A percentile compares a stretch with the other conserved stretches of the same genome.
phyloP scores from a whole-genome alignment of 202 grass and related monocot species.

The Brachypodium distachyon region DNA sequence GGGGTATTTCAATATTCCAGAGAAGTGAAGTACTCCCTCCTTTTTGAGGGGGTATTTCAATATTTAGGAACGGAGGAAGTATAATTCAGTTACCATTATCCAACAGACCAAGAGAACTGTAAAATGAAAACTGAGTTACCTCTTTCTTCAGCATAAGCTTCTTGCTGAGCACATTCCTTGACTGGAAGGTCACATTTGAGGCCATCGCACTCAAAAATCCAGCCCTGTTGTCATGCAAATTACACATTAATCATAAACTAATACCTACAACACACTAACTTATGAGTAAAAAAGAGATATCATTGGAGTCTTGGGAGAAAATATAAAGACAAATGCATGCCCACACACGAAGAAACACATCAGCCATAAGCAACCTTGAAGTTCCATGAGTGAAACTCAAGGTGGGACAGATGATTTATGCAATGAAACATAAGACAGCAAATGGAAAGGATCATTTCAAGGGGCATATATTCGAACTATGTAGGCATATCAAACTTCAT shows the following conservation, averaged over 20 bases:
- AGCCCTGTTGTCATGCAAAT: constrained; percentile 40
- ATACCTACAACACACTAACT: not conserved
- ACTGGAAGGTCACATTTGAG: constrained; percentile 95
- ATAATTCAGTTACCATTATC: not conserved
- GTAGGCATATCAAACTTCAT: not conserved
- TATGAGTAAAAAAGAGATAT: not conserved
- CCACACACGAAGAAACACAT: not conserved
- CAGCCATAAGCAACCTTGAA: not conserved
- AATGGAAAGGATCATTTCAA: not conserved
- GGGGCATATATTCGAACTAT: not conserved
- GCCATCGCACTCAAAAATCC: constrained; percentile 94
- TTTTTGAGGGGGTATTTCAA: not conserved
- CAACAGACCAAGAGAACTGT: not conserved
- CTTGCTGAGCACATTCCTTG: constrained; percentile 94
- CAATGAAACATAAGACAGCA: not conserved
- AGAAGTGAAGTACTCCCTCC: no score
- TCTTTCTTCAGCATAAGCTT: constrained; percentile 99
- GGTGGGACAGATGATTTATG: no score
- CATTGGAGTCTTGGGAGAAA: not conserved
- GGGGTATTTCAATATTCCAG: no score
- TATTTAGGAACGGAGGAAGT: not conserved
- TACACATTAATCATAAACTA: not conserved
- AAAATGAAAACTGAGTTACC: constrained; percentile 23
- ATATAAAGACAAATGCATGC: not conserved
- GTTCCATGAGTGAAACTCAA: not conserved